Evolutionary conservation across 2,329 filamentous ascomycete species (phyloP).

Genomic region (Aspergillus arachidicola): DNA sequence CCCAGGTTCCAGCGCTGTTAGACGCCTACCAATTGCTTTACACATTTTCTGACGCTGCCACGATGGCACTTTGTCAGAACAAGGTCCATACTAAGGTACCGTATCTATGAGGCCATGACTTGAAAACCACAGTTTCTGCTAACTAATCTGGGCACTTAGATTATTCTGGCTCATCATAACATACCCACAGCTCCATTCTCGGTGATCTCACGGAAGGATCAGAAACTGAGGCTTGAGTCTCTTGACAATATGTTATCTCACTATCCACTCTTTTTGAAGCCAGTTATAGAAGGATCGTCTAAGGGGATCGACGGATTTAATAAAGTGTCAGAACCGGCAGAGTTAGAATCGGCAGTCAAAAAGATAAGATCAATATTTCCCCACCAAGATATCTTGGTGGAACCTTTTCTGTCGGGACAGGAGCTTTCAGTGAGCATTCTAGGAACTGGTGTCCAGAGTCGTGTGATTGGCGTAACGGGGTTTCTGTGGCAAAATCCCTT

Average conservation of each 20-base stretch:
- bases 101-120: too few species aligned
- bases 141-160: too few species aligned
- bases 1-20: conserved; percentile 25
- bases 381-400: background rate
- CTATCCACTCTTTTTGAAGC: conserved; percentile 22
- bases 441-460: background rate
- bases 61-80: conserved; percentile 21
- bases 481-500: background rate
- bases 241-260: too few species aligned
- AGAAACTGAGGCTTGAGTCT: too few species aligned
- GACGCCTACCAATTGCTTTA: conserved; percentile 28
- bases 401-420: background rate
- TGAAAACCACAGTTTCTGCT: too few species aligned
- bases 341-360: background rate
- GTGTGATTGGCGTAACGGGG: background rate
- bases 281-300: conserved; percentile 17
- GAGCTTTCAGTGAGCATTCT: background rate
- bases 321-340: background rate
- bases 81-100: conserved; percentile 8
- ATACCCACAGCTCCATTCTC: too few species aligned
- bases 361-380: background rate
- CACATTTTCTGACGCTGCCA: conserved; percentile 23
- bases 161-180: too few species aligned
- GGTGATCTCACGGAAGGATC: too few species aligned
- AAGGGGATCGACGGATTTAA: conserved; percentile 17